Base-by-base conservation (phyloP, 2,329 filamentous ascomycete genomes). In the Pestalotiopsis sp. region DNA sequence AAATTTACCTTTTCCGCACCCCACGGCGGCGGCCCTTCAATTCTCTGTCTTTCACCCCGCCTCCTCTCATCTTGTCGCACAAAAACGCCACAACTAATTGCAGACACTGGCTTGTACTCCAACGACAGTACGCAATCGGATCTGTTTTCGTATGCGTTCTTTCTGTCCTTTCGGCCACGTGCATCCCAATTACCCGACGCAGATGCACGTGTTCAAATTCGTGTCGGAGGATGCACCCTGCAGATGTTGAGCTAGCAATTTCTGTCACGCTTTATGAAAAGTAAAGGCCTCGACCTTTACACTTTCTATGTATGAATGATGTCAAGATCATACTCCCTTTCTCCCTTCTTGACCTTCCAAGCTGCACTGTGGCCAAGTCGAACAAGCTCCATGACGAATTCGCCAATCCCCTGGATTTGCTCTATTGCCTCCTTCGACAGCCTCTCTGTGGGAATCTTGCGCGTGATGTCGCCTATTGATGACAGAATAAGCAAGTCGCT, bases 221-320 rank as follows among this genome's bases (percentile, higher is more conserved):
- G 27, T 31, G 6, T 31, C 27, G 27, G 27, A 6, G 27, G 27
- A 82, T 87, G 72, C 75, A 6, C 12, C 4, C 3, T 45, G 41
- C 41, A 45, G 6, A 45, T 45, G 13, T 45, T 2, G 41, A 17
- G 41, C 17, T 45, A 9, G 41, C 5, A 45, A 4, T 45, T 17
- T 17, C 13, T 45, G 41, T 13, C 13, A 45, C 17, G 41, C 11
- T 17, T 2, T 45, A 6, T 0, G 6, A 17, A 45, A 45, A 14
- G 12, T 14, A n/a, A 7, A 45, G 13, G 41, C 6, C 41, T n/a
- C 7, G 41, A 45, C 13, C 41, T n/a, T 45, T 2, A 45, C 41
- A 45, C 41, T n/a, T 45, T 11, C 13, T 45, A 45, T 45, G 13
- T 45, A 45, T 45, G 41, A n/a, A 45, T 45, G 41, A 45, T 45